phyloP scores from a whole-genome alignment of 169 alveolate genomes.

The Plasmodium cynomolgi region DNA sequence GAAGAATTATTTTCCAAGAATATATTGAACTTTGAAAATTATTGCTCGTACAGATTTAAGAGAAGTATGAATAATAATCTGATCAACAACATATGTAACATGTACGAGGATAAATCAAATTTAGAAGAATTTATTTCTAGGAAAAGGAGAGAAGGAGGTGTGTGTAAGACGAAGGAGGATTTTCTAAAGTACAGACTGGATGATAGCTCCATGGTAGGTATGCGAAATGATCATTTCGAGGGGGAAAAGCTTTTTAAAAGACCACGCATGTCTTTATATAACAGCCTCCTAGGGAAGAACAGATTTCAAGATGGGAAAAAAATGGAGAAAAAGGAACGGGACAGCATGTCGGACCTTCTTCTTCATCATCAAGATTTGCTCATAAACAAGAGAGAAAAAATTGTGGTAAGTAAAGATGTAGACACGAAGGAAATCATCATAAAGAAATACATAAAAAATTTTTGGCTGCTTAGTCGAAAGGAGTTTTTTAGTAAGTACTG shows the following conservation, averaged over 20 bases:
- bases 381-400: slow-evolving; percentile 66
- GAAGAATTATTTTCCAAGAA: slow-evolving; percentile 43
- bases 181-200: neutral
- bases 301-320: neutral
- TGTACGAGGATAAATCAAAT: slow-evolving; percentile 17
- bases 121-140: neutral
- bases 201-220: neutral
- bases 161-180: neutral
- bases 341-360: neutral
- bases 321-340: neutral
- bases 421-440: slow-evolving; percentile 4
- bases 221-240: slow-evolving; percentile 33
- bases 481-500: slow-evolving; percentile 30
- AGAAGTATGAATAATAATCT: slow-evolving; percentile 26
- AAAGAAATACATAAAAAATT: slow-evolving; percentile 19
- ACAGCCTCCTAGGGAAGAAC: neutral
- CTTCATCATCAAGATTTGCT: slow-evolving; percentile 62
- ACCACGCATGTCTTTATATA: slow-evolving; percentile 11
- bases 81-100: slow-evolving; percentile 17
- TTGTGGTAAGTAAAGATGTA: slow-evolving; percentile 8
- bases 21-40: slow-evolving; percentile 12
- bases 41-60: slow-evolving; percentile 42
- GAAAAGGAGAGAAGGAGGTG: slow-evolving; percentile 2
- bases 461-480: slow-evolving; percentile 34
- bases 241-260: slow-evolving; percentile 62